A percentile compares a stretch with the other conserved stretches of the same genome.
These are phyloP conservation scores for Boletus huronensis DNA, from an alignment of 768 basidiomycete genomes.

Conservation along the genomic window DNA sequence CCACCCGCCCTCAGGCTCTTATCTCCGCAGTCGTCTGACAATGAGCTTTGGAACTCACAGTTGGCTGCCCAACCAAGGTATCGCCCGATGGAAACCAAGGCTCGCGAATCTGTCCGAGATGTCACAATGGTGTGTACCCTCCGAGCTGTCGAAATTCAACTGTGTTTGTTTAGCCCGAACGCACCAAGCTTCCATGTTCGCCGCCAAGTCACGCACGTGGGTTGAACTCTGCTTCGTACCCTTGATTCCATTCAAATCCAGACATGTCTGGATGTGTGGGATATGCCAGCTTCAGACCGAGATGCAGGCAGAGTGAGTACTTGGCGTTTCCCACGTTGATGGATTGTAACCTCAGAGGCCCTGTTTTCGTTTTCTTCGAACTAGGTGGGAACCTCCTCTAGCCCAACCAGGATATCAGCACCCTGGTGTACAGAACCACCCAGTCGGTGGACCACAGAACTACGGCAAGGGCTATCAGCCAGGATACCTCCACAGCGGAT, in stretches of 20 bases:
- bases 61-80: slow-evolving; percentile 62
- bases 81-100: slow-evolving; percentile 52
- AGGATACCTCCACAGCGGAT: slow-evolving; percentile 21
- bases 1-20: neutral
- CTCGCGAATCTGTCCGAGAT: slow-evolving; percentile 62
- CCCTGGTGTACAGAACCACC: slow-evolving; percentile 27
- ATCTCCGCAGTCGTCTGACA: slow-evolving; percentile 13
- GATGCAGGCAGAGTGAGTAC: slow-evolving; percentile 47
- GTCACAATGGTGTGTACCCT: slow-evolving; percentile 62
- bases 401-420: slow-evolving; percentile 36
- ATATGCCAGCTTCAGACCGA: slow-evolving; percentile 66
- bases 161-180: neutral
- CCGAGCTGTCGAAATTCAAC: neutral
- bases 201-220: slow-evolving; percentile 66
- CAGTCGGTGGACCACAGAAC: slow-evolving; percentile 5
- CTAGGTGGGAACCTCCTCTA: slow-evolving; percentile 36
- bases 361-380: neutral
- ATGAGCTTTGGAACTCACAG: slow-evolving; percentile 33
- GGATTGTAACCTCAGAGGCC: neutral
- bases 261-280: slow-evolving; percentile 65
- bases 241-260: slow-evolving; percentile 58
- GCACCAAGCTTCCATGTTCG: slow-evolving; percentile 51
- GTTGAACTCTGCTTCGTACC: slow-evolving; percentile 77
- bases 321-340: neutral
- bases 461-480: slow-evolving; percentile 29